These are phyloP conservation scores for Saccharata proteae DNA, from an alignment of 2,329 filamentous ascomycete genomes.

Conservation along the genomic window DNA sequence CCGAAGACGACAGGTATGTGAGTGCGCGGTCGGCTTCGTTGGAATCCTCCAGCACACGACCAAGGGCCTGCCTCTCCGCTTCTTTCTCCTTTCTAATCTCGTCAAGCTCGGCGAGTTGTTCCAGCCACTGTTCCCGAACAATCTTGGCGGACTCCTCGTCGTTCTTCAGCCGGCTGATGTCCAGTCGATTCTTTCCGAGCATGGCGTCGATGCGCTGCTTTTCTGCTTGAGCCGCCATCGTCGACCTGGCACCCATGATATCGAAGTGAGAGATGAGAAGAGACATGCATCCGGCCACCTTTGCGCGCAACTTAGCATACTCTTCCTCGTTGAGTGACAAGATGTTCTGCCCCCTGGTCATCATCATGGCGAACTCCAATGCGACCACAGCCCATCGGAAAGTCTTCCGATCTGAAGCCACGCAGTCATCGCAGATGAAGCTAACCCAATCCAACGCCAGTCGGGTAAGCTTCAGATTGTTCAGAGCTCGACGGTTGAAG, in stretches of 20 bases:
- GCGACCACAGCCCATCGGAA: conserved; percentile 96
- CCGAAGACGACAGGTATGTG: conserved; percentile 84
- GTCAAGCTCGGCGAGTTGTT: conserved; percentile 65
- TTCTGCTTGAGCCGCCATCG: conserved; percentile 84
- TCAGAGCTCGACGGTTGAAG: conserved; percentile 88
- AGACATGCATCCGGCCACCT: conserved; percentile 95
- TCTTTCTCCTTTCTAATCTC: conserved; percentile 66
- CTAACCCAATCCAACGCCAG: conserved; percentile 93
- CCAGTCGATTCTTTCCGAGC: conserved; percentile 63
- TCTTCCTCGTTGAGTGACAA: conserved; percentile 82
- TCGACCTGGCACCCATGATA: conserved; percentile 94
- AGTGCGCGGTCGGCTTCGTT: conserved; percentile 94
- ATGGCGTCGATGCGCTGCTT: conserved; percentile 76
- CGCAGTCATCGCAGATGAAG: conserved; percentile 95
- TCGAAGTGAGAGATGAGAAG: conserved; percentile 96
- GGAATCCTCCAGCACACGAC: conserved; percentile 81
- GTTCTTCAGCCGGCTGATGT: conserved; percentile 60
- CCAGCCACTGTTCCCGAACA: conserved; percentile 63
- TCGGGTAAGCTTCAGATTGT: conserved; percentile 88
- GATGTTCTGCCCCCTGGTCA: conserved; percentile 89
- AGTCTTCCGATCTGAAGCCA: conserved; percentile 85
- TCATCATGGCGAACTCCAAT: conserved; percentile 92
- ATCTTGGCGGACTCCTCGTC: conserved; percentile 75
- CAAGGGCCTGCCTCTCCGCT: conserved; percentile 74
- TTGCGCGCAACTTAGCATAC: conserved; percentile 68